phyloP scores from a whole-genome alignment of 2,329 filamentous ascomycete genomes.

The Beauveria sp. region DNA sequence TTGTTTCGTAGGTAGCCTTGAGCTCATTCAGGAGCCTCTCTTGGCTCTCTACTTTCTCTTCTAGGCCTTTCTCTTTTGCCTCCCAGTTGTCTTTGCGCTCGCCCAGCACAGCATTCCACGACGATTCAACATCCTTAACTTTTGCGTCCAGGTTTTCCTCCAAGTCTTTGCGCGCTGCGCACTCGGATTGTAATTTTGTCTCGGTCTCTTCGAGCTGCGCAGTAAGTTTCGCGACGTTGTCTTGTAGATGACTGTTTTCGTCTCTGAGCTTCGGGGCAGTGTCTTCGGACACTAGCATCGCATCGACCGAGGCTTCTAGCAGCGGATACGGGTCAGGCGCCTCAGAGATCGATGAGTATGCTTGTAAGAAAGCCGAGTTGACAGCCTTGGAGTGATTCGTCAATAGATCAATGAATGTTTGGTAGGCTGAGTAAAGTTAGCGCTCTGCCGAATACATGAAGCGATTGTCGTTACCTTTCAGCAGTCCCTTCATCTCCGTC shows the following conservation, averaged over 20 bases:
- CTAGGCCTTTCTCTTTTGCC: constrained; percentile 80
- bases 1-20: constrained; percentile 95
- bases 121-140: constrained; percentile 82
- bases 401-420: constrained; percentile 92
- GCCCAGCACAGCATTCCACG: constrained; percentile 81
- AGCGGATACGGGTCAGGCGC: constrained; percentile 94
- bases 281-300: constrained; percentile 85
- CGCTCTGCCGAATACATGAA: constrained; percentile 6
- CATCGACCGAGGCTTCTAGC: constrained; percentile 92
- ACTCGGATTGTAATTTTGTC: constrained; percentile 69
- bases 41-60: constrained; percentile 92
- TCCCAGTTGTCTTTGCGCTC: constrained; percentile 98
- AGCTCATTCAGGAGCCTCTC: constrained; percentile 88
- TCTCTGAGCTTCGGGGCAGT: constrained; percentile 81
- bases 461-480: constrained; percentile 58
- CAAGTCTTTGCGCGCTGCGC: constrained; percentile 61
- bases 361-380: constrained; percentile 84
- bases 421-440: constrained; percentile 59
- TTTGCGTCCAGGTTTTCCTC: constrained; percentile 71
- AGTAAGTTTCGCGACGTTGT: constrained; percentile 66
- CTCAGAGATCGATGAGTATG: constrained; percentile 90
- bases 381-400: constrained; percentile 94
- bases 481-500: constrained; percentile 75
- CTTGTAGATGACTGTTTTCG: constrained; percentile 83
- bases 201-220: constrained; percentile 79